Percentiles rank a stretch among this genome's conserved stretches.
phyloP scores from a whole-genome alignment of 2,329 filamentous ascomycete genomes.

The Diaporthe amygdali region DNA sequence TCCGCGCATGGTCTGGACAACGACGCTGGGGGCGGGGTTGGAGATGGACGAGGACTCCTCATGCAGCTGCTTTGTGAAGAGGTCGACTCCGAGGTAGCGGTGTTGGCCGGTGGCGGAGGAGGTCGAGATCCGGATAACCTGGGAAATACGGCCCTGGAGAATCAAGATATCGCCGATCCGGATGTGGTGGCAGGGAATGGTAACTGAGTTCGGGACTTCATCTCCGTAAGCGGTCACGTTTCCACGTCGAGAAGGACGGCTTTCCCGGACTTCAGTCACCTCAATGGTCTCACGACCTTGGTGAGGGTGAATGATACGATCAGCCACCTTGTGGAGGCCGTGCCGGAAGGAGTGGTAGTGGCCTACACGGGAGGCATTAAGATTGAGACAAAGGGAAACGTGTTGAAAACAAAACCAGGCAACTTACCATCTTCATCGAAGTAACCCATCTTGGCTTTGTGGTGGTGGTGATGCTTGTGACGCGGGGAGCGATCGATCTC shows the following conservation, averaged over 20 bases:
- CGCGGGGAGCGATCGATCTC: slow-evolving; percentile 51
- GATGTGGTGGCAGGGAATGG: slow-evolving; percentile 99
- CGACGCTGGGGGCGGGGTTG: slow-evolving; percentile 93
- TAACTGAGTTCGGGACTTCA: slow-evolving; percentile 79
- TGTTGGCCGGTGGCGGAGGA: slow-evolving; percentile 98
- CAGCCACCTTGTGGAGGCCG: slow-evolving; percentile 61
- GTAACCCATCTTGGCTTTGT: slow-evolving; percentile 67
- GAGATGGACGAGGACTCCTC: slow-evolving; percentile 98
- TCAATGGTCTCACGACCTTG: slow-evolving; percentile 54
- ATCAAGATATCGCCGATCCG: slow-evolving; percentile 98
- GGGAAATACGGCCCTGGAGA: slow-evolving; percentile 98
- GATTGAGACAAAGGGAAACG: slow-evolving; percentile 22
- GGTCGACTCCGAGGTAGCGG: slow-evolving; percentile 98
- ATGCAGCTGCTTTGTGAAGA: slow-evolving; percentile 99
- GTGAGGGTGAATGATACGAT: slow-evolving; percentile 54
- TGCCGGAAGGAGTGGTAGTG: slow-evolving; percentile 65
- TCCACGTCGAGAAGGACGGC: slow-evolving; percentile 38
- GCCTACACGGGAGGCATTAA: slow-evolving; percentile 42
- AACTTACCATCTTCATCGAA: slow-evolving; percentile 66
- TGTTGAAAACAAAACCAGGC: slow-evolving; percentile 15
- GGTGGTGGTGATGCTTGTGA: slow-evolving; percentile 38
- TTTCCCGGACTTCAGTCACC: slow-evolving; percentile 55
- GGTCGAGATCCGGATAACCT: slow-evolving; percentile 99
- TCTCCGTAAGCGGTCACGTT: slow-evolving; percentile 38
- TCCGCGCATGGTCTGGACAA: slow-evolving; percentile 99